Conservation (phyloP, 768 basidiomycete species). For the Candolleomyces aberdarensis region DNA sequence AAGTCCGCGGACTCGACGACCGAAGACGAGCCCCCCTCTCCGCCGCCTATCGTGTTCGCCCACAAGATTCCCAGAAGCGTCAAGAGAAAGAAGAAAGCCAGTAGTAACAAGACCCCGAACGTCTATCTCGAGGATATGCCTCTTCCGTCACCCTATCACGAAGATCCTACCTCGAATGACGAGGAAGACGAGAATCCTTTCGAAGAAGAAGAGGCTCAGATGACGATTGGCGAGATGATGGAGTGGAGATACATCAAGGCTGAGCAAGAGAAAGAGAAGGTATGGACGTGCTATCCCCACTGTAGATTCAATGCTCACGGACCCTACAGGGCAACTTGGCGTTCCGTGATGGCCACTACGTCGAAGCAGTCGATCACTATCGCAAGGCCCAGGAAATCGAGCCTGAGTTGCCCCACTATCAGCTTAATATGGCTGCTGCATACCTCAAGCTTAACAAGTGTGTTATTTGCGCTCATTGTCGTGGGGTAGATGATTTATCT, state of each 20-base stretch:
- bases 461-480: slow-evolving; percentile 19
- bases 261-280: slow-evolving; percentile 69
- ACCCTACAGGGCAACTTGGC: slow-evolving; percentile 58
- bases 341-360: slow-evolving; percentile 61
- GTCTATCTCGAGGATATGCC: not conserved
- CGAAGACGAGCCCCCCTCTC: not conserved
- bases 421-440: slow-evolving; percentile 74
- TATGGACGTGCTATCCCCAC: slow-evolving; percentile 21
- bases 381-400: slow-evolving; percentile 60
- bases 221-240: slow-evolving; percentile 74
- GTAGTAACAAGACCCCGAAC: not conserved
- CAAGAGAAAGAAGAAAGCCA: not conserved
- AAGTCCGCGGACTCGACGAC: slow-evolving; percentile 9
- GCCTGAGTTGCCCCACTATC: slow-evolving; percentile 72
- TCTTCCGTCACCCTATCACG: not conserved
- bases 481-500: slow-evolving; percentile 6
- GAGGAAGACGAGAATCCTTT: slow-evolving; percentile 44
- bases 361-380: slow-evolving; percentile 55
- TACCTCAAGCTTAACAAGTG: slow-evolving; percentile 70
- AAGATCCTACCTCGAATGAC: slow-evolving; percentile 1
- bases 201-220: slow-evolving; percentile 43
- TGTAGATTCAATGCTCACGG: not conserved
- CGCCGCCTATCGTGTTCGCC: not conserved
- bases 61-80: not conserved
- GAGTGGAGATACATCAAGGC: slow-evolving; percentile 71